phyloP scores from a whole-genome alignment of 805 yeast genomes.

The Hanseniaspora mollemarum region DNA sequence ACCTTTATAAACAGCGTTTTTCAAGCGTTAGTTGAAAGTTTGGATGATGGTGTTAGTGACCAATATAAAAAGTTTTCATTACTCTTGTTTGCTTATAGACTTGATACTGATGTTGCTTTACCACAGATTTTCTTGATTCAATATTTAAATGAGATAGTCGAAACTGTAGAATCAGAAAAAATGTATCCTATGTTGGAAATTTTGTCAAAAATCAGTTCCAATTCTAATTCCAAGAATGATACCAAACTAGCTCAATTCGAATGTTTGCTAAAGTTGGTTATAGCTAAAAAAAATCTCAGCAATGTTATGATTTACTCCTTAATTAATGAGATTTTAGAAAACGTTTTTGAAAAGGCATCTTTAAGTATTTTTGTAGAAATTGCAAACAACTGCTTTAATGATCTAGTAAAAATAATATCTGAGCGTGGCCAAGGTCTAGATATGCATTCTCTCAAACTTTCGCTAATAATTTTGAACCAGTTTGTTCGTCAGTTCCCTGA shows the following conservation, averaged over 20 bases:
- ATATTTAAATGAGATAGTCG: not conserved
- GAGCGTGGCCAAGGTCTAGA: not conserved
- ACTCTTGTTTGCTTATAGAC: not conserved
- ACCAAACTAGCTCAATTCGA: not conserved
- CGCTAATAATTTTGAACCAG: constrained; percentile 7
- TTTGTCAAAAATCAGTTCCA: not conserved
- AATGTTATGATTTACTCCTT: not conserved
- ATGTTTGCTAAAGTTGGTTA: not conserved
- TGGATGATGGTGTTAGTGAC: not conserved
- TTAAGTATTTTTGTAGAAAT: not conserved
- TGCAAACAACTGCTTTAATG: constrained; percentile 2
- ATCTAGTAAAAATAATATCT: not conserved
- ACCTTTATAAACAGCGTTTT: not conserved
- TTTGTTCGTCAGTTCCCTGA: constrained; percentile 27
- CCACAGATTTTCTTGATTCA: not conserved
- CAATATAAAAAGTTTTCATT: not conserved
- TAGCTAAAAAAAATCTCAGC: constrained; percentile 1
- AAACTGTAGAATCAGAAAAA: not conserved
- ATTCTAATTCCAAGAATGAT: not conserved
- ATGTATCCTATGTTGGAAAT: constrained; percentile 1
- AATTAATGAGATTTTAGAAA: not conserved
- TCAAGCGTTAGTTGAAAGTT: not conserved
- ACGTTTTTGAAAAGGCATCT: not conserved
- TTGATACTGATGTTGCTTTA: not conserved
- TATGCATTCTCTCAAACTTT: not conserved